Percentiles rank a stretch among this genome's conserved stretches.
These are phyloP conservation scores for Xerocomellus amylosporus DNA, from an alignment of 768 basidiomycete species.

Conservation along the genomic window DNA sequence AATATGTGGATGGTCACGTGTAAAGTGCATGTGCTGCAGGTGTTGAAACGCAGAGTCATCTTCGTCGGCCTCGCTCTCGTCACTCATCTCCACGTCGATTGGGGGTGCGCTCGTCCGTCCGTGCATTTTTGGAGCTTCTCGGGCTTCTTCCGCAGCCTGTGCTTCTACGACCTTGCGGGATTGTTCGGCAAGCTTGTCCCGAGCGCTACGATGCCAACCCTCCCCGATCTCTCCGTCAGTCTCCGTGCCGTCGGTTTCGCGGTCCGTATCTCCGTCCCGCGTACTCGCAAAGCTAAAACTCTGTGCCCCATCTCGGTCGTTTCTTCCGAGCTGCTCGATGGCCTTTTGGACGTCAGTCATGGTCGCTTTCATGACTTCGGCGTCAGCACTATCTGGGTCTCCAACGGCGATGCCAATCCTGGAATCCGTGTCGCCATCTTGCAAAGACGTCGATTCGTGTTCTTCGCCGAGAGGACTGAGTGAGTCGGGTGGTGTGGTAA, in stretches of 20 bases:
- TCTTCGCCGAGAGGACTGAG: slow-evolving; percentile 51
- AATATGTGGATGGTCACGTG: slow-evolving; percentile 57
- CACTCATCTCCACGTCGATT: slow-evolving; percentile 72
- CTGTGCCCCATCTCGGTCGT: slow-evolving; percentile 54
- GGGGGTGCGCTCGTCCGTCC: slow-evolving; percentile 51
- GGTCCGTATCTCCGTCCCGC: slow-evolving; percentile 49
- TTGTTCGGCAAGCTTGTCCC: slow-evolving; percentile 66
- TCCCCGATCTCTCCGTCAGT: slow-evolving; percentile 53
- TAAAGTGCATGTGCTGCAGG: slow-evolving; percentile 37
- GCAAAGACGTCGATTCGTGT: slow-evolving; percentile 39
- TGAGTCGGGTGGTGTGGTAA: slow-evolving; percentile 20
- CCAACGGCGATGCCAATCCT: slow-evolving; percentile 28
- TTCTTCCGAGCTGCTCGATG: slow-evolving; percentile 77
- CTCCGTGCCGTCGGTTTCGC: slow-evolving; percentile 48
- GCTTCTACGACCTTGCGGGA: slow-evolving; percentile 59
- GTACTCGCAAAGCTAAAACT: slow-evolving; percentile 80
- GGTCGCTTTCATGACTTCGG: slow-evolving; percentile 78
- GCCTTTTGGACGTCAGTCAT: slow-evolving; percentile 89
- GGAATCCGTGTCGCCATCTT: slow-evolving; percentile 20
- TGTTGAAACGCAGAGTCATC: slow-evolving; percentile 41
- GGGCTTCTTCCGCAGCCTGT: slow-evolving; percentile 41
- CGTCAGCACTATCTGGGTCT: slow-evolving; percentile 29
- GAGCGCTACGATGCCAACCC: slow-evolving; percentile 62
- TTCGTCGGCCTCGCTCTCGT: slow-evolving; percentile 73
- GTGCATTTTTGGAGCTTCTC: slow-evolving; percentile 49